Evolutionary conservation across 805 yeast genomes (phyloP).

Genomic region (Monosporozyma aerobia): DNA sequence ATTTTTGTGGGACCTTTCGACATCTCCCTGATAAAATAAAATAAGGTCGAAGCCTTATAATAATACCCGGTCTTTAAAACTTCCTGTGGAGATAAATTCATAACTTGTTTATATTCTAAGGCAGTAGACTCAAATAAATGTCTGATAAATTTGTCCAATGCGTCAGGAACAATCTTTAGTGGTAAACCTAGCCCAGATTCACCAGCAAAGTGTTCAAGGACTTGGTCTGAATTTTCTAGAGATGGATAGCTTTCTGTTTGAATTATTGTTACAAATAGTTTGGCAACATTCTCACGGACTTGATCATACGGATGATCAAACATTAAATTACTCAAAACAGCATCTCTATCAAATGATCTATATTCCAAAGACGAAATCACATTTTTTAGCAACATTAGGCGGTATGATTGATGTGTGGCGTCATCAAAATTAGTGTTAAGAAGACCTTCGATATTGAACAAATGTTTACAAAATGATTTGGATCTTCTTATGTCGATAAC

Average conservation of each 20-base stretch:
- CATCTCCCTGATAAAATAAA: slow-evolving; percentile 48
- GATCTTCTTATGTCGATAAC: slow-evolving; percentile 62
- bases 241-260: slow-evolving; percentile 12
- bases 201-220: slow-evolving; percentile 7
- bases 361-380: slow-evolving; percentile 42
- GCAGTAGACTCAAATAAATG: slow-evolving; percentile 39
- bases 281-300: slow-evolving; percentile 65
- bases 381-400: slow-evolving; percentile 43
- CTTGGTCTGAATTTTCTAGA: slow-evolving; percentile 11
- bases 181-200: slow-evolving; percentile 31
- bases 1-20: slow-evolving; percentile 45
- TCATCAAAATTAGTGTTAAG: slow-evolving; percentile 47
- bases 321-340: slow-evolving; percentile 34
- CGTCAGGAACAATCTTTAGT: slow-evolving; percentile 24
- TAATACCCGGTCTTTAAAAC: slow-evolving; percentile 51
- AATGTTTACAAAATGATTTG: slow-evolving; percentile 39
- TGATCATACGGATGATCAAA: slow-evolving; percentile 60
- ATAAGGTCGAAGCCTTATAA: slow-evolving; percentile 57
- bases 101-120: slow-evolving; percentile 28
- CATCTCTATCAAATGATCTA: slow-evolving; percentile 46
- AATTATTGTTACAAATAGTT: slow-evolving; percentile 33
- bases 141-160: slow-evolving; percentile 33
- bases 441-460: slow-evolving; percentile 36
- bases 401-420: slow-evolving; percentile 56
- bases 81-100: slow-evolving; percentile 43